Base-by-base conservation (phyloP, 1,284 basidiomycete species). In the Heterobasidion occidentale region DNA sequence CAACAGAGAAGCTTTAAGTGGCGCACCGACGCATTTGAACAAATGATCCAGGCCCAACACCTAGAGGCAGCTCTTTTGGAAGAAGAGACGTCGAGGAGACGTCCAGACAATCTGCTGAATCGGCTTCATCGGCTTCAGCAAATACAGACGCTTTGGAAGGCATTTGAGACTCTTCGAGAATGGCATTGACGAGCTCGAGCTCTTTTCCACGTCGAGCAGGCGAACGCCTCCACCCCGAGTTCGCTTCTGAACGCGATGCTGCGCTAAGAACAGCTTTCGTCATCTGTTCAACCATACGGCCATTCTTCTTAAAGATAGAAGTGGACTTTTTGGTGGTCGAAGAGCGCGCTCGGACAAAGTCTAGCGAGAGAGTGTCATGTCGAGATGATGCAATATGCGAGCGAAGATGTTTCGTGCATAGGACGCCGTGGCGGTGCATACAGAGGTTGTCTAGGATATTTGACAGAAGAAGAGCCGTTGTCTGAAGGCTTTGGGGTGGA, bases 11-110 rank as follows among this genome's bases (percentile, higher is more conserved):
- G 19, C 11, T 51, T 15, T 19, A 36, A 17, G 19, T 8, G 6
- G 47, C 60, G 50, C 56, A 61, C 60, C 46, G 58, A 20, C 55
- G 56, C 49, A 57, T 27, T 52, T 61, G 59, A 12, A 61, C 56
- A 15, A 61, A 47, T 17, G 59, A 46, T 7, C 60, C 59, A 34
- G 51, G 59, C n/a, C 45, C 56, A 0, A 61, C 36, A 45, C 50
- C 53, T 34, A 8, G 17, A 34, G 35, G 35, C 46, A 34, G 35
- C 35, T 36, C 19, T 36, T 34, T 53, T 7, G n/a, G 38, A 42
- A n/a, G 11, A n/a, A 42, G 38, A 42, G n/a, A 42, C 3, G 11
- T n/a, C 38, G 27, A 27, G 27, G 27, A 27, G 27, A 42, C 38
- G 12, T 42, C 38, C 11, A 12, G 12, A 42, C 12, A 7, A 42